A percentile compares a stretch with the other conserved stretches of the same genome.
Conservation (phyloP, 2,329 filamentous ascomycete species). For the Aspergillus eucalypticola region DNA sequence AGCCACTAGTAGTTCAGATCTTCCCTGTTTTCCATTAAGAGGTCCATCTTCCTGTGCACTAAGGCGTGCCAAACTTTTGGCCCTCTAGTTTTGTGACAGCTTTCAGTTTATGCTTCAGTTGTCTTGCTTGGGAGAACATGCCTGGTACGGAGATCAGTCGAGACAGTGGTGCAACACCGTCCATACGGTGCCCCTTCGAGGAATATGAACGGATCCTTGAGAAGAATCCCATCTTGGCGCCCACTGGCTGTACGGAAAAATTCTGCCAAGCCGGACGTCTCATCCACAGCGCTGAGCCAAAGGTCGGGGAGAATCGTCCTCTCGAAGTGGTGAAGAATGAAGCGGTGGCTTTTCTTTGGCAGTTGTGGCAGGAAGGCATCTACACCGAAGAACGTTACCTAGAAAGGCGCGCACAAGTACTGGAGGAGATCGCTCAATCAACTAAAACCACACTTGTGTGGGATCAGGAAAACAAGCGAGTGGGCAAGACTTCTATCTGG, state of each 20-base stretch:
- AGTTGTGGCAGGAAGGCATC: slow-evolving; percentile 2
- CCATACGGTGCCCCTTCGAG: not conserved
- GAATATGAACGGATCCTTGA: slow-evolving; percentile 4
- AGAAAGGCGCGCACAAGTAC: not conserved
- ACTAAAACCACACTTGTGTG: not conserved
- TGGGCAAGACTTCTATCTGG: slow-evolving; percentile 1
- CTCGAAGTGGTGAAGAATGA: slow-evolving; percentile 2
- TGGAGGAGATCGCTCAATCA: not conserved
- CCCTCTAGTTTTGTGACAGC: too few relatives aligned
- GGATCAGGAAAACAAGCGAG: not conserved
- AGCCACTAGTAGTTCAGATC: too few relatives aligned
- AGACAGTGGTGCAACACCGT: not conserved
- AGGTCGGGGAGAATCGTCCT: not conserved
- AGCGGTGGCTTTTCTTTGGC: not conserved
- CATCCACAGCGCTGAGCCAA: slow-evolving; percentile 2
- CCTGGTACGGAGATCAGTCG: not conserved
- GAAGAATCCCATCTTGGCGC: not conserved
- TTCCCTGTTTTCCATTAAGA: too few relatives aligned
- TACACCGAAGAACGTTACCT: not conserved
- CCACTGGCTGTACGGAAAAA: not conserved
- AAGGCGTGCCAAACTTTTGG: too few relatives aligned
- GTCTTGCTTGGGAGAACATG: not conserved
- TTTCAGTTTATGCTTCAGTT: too few relatives aligned
- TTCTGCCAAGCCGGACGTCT: slow-evolving; percentile 3
- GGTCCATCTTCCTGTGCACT: too few relatives aligned